Evolutionary conservation across 495 filamentous ascomycete species (phyloP).

Genomic region (Beverwykella pulmonaria): DNA sequence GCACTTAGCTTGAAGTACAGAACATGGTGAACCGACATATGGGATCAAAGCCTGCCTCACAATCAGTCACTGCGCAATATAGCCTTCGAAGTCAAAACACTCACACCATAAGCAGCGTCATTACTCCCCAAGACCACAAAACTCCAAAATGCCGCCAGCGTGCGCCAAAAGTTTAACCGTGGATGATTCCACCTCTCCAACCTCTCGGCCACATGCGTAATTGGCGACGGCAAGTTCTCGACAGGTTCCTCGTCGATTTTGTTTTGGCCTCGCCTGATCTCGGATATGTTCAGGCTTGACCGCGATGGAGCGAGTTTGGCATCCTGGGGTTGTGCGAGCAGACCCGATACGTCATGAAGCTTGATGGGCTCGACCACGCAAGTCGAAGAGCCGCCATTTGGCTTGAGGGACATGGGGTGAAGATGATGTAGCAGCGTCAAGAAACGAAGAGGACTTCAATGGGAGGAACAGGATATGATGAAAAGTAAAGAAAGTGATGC

Average conservation of each 20-base stretch:
- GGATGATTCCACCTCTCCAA: slow-evolving; percentile 71
- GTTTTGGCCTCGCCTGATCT: background rate
- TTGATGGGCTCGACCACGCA: slow-evolving; percentile 28
- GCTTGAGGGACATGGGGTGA: slow-evolving; percentile 16
- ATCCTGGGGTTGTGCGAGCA: background rate
- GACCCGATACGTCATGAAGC: slow-evolving; percentile 28
- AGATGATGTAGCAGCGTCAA: background rate
- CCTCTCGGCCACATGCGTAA: slow-evolving; percentile 37
- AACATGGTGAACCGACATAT: slow-evolving; percentile 37
- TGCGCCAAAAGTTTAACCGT: slow-evolving; percentile 64
- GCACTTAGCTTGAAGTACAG: background rate
- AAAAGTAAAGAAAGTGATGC: background rate
- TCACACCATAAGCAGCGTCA: slow-evolving; percentile 78
- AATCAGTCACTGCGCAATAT: background rate
- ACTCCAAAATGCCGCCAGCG: slow-evolving; percentile 66
- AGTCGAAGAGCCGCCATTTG: slow-evolving; percentile 41
- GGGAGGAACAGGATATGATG: background rate
- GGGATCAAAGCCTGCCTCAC: slow-evolving; percentile 62
- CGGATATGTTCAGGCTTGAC: slow-evolving; percentile 12
- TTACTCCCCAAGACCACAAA: slow-evolving; percentile 82
- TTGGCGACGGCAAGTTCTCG: slow-evolving; percentile 48
- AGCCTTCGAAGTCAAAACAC: slow-evolving; percentile 29
- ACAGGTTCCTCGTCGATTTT: slow-evolving; percentile 37
- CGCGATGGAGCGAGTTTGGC: slow-evolving; percentile 2
- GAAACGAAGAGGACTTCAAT: background rate